phyloP scores from a whole-genome alignment of 805 yeast genomes.

The Allodekkera sacchari region DNA sequence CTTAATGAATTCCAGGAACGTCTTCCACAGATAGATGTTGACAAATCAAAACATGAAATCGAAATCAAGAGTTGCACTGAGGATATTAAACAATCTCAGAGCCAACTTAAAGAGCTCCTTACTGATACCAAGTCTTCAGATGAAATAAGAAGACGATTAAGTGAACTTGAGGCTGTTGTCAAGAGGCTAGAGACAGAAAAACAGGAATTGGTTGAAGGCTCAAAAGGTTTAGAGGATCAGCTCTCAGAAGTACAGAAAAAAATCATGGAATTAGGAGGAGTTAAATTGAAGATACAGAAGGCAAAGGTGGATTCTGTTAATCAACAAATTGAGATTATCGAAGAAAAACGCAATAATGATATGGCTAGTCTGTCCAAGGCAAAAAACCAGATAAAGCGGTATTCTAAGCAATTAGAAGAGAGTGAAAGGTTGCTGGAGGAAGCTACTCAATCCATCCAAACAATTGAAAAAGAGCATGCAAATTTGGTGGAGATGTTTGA shows the following conservation, averaged over 20 bases:
- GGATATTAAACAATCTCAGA: conserved; percentile 42
- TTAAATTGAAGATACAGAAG: conserved; percentile 67
- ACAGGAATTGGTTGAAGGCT: conserved; percentile 38
- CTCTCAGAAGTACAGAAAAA: conserved; percentile 61
- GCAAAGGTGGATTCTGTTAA: conserved; percentile 71
- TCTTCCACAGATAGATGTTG: conserved; percentile 60
- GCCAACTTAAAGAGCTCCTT: conserved; percentile 31
- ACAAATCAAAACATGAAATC: conserved; percentile 47
- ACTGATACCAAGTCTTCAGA: conserved; percentile 21
- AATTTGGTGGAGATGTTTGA: conserved; percentile 18
- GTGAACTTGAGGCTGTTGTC: conserved; percentile 19
- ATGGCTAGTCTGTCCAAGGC: conserved; percentile 50
- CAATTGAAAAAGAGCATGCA: conserved; percentile 23
- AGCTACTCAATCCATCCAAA: conserved; percentile 26
- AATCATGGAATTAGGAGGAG: conserved; percentile 90
- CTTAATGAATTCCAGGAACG: conserved; percentile 52
- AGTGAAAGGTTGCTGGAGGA: conserved; percentile 38
- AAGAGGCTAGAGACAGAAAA: conserved; percentile 26
- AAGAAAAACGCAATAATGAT: conserved; percentile 49
- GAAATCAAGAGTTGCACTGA: conserved; percentile 55
- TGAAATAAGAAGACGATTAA: conserved; percentile 21
- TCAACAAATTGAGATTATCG: conserved; percentile 55
- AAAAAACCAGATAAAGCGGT: conserved; percentile 54
- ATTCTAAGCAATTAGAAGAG: conserved; percentile 36
- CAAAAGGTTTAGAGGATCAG: conserved; percentile 44